Base-by-base conservation (phyloP, 352 stramenopile genomes). In the Plasmopara viticola region DNA sequence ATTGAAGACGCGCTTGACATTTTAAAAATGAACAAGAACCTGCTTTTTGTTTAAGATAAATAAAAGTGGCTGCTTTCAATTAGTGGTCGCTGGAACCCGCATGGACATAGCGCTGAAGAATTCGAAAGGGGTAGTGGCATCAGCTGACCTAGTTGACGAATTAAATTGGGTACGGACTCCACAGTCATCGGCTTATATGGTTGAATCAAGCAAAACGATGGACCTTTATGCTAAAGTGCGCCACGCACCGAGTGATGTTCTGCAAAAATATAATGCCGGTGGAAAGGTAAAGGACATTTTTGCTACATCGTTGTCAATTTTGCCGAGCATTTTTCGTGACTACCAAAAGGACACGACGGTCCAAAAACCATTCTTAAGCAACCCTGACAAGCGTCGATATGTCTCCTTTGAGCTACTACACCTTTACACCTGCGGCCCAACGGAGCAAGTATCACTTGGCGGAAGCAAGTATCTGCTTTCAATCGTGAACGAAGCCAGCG, bases 1-100 rank as follows among this genome's bases (percentile, higher is more conserved):
- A 45, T 45, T 6, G 28, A 45, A 15, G 17, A 30, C 40, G 40
- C 40, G 13, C 37, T 41, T 18, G 2, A 5, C n/a, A 6, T 41
- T 8, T 13, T 6, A 41, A 44, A 25, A 9, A 43, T 52, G 44
- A 60, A 34, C 53, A 56, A 58, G 13, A 58, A 63, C 46, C 40
- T 58, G 44, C 47, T 56, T 14, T 56, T 42, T n/a, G 47, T 55
- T 8, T 46, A 46, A 56, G 39, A 56, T 63, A n/a, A 58, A 66
- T 43, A 39, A 46, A 14, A 53, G n/a, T 12, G 49, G 55, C 7
- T 29, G 44, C 13, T 58, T 65, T 49, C 30, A 66, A 35, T 48
- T 61, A 5, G 43, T 60, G 41, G 54, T 65, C n/a, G 51, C 57
- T 31, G 58, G 48, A 9, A 12, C 42, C 9, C 7, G 43, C 2